Evolutionary conservation across 768 basidiomycete species (phyloP).

Genomic region (Cyclocybe cylindracea): DNA sequence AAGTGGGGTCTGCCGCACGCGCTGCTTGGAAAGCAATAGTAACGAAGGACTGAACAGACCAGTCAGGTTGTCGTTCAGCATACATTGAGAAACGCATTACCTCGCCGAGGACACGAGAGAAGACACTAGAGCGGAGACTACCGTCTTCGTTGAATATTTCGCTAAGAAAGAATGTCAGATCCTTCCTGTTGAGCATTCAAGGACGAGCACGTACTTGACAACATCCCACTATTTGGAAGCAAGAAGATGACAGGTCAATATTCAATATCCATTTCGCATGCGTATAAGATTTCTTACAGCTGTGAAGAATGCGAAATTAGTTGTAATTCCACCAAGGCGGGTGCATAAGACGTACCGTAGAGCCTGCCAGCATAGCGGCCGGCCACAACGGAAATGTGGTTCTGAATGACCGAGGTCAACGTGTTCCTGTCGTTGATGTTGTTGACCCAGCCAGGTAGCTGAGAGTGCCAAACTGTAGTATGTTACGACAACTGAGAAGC

Average conservation of each 20-base stretch:
- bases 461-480: slow-evolving; percentile 22
- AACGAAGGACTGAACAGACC: slow-evolving; percentile 38
- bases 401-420: slow-evolving; percentile 45
- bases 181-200: slow-evolving; percentile 13
- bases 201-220: slow-evolving; percentile 33
- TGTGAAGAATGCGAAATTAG: no score
- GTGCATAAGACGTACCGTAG: slow-evolving; percentile 27
- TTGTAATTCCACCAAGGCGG: neutral
- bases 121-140: slow-evolving; percentile 44
- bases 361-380: slow-evolving; percentile 48
- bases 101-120: slow-evolving; percentile 50
- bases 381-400: slow-evolving; percentile 46
- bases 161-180: slow-evolving; percentile 18
- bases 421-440: slow-evolving; percentile 37
- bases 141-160: slow-evolving; percentile 58
- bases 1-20: slow-evolving; percentile 46
- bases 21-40: slow-evolving; percentile 55
- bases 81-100: slow-evolving; percentile 12
- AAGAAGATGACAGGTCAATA: neutral
- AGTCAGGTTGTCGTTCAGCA: neutral
- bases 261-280: no score
- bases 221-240: slow-evolving; percentile 37
- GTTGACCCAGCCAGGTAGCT: slow-evolving; percentile 45
- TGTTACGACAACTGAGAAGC: no score
- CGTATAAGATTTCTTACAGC: no score